phyloP scores from a whole-genome alignment of 225 moss, liverwort and hornwort species.

The Takakia lepidozioides region DNA sequence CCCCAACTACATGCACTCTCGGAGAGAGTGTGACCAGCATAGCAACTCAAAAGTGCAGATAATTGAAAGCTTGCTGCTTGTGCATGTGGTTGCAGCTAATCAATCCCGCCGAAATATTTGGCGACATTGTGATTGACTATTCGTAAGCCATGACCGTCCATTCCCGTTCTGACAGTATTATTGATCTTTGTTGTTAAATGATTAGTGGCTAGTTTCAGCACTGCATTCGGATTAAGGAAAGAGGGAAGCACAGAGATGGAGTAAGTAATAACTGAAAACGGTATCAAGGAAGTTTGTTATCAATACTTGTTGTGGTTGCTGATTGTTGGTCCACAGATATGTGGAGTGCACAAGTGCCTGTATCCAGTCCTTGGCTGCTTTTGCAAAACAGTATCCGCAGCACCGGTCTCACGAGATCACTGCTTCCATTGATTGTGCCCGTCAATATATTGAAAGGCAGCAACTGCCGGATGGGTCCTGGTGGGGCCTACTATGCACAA shows the following conservation, averaged over 20 bases:
- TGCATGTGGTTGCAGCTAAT: slow-evolving; percentile 85
- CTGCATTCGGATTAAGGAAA: no score
- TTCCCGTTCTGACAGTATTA: no score
- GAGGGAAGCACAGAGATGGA: no score
- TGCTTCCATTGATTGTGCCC: slow-evolving; percentile 53
- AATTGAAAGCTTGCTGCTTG: no score
- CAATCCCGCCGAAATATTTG: slow-evolving; percentile 96
- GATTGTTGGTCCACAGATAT: slow-evolving; percentile 37
- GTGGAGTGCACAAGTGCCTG: slow-evolving; percentile 89
- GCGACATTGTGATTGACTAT: slow-evolving; percentile 93
- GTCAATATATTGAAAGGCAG: slow-evolving; percentile 40
- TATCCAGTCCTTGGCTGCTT: slow-evolving; percentile 54
- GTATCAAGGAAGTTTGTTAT: no score
- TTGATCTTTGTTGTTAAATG: no score
- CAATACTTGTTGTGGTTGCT: neutral
- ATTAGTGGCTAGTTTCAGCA: no score
- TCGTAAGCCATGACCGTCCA: no score
- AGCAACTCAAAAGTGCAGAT: no score
- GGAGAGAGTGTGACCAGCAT: no score
- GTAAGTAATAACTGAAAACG: neutral
- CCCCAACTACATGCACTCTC: no score
- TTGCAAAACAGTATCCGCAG: slow-evolving; percentile 63
- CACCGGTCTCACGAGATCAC: slow-evolving; percentile 68
- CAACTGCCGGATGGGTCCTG: slow-evolving; percentile 92
- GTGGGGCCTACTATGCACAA: no score